phyloP scores from a whole-genome alignment of 2,329 filamentous ascomycete species.

The Cadophora sp. region DNA sequence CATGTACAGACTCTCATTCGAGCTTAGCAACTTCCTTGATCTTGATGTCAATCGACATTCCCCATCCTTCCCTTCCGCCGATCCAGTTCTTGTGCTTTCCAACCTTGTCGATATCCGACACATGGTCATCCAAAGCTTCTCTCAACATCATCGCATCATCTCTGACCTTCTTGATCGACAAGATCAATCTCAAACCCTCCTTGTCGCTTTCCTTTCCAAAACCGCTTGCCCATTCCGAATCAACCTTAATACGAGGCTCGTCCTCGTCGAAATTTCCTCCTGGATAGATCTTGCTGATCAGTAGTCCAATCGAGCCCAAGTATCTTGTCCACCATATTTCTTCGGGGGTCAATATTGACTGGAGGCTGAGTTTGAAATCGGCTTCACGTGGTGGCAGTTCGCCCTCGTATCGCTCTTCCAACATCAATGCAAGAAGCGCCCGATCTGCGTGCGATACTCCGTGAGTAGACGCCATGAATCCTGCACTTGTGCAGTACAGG shows the following conservation, averaged over 20 bases:
- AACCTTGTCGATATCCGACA: slow-evolving; percentile 57
- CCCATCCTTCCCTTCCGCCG: slow-evolving; percentile 47
- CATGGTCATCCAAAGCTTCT: slow-evolving; percentile 50
- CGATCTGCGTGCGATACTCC: slow-evolving; percentile 68
- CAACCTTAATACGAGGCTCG: slow-evolving; percentile 51
- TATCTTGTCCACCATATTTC: slow-evolving; percentile 71
- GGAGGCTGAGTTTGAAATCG: slow-evolving; percentile 59
- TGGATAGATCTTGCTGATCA: slow-evolving; percentile 67
- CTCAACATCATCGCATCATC: slow-evolving; percentile 50
- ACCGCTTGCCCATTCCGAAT: slow-evolving; percentile 50
- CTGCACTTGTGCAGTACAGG: slow-evolving; percentile 68
- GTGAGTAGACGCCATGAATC: slow-evolving; percentile 65
- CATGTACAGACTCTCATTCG: background rate
- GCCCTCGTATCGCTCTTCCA: slow-evolving; percentile 69
- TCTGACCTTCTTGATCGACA: slow-evolving; percentile 51
- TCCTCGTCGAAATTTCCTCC: slow-evolving; percentile 55
- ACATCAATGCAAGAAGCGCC: slow-evolving; percentile 64
- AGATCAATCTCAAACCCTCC: slow-evolving; percentile 51
- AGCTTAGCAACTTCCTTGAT: slow-evolving; percentile 43
- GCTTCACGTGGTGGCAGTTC: slow-evolving; percentile 65
- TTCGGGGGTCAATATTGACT: slow-evolving; percentile 58
- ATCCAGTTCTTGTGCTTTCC: slow-evolving; percentile 66
- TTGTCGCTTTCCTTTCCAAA: slow-evolving; percentile 50
- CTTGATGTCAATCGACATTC: slow-evolving; percentile 48
- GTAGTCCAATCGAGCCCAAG: slow-evolving; percentile 63